These are phyloP conservation scores for Grosmannia clavigera DNA, from an alignment of 2,329 filamentous ascomycete genomes.

Conservation along the genomic window DNA sequence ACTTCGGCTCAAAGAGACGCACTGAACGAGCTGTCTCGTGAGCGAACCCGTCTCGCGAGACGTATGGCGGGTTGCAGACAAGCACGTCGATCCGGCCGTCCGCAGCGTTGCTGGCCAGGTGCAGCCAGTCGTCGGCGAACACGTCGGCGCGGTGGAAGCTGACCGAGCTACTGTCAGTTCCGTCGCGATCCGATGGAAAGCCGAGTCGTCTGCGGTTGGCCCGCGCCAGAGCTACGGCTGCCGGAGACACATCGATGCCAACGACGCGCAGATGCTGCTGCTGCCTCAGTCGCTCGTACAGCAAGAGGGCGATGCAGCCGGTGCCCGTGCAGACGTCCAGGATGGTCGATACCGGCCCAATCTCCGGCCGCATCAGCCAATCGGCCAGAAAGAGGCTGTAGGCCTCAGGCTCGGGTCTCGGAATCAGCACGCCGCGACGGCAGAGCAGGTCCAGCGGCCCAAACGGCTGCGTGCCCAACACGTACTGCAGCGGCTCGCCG, in stretches of 20 bases:
- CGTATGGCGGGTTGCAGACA: slow-evolving; percentile 84
- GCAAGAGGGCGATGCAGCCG: slow-evolving; percentile 76
- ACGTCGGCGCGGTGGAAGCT: slow-evolving; percentile 23
- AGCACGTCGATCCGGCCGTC: slow-evolving; percentile 44
- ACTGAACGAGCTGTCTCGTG: slow-evolving; percentile 60
- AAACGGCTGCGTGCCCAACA: slow-evolving; percentile 81
- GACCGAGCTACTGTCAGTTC: background rate
- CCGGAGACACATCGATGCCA: slow-evolving; percentile 61
- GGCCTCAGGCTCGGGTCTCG: slow-evolving; percentile 64
- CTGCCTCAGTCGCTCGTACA: slow-evolving; percentile 40
- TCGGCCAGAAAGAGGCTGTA: slow-evolving; percentile 46
- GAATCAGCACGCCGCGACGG: slow-evolving; percentile 68
- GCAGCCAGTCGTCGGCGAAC: slow-evolving; percentile 29
- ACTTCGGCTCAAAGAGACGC: slow-evolving; percentile 64
- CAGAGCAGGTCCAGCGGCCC: slow-evolving; percentile 71
- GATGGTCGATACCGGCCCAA: slow-evolving; percentile 36
- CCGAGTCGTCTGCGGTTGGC: slow-evolving; percentile 49
- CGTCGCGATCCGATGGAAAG: background rate
- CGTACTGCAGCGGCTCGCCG: slow-evolving; percentile 77
- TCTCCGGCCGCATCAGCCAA: slow-evolving; percentile 1
- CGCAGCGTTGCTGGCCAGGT: background rate
- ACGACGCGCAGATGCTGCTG: slow-evolving; percentile 33
- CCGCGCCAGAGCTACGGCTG: slow-evolving; percentile 52
- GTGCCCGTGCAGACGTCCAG: slow-evolving; percentile 85
- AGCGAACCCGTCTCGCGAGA: slow-evolving; percentile 53